A percentile compares a stretch with the other conserved stretches of the same genome.
phyloP scores from a whole-genome alignment of 2,329 filamentous ascomycete species.

The Alternaria brassicae region DNA sequence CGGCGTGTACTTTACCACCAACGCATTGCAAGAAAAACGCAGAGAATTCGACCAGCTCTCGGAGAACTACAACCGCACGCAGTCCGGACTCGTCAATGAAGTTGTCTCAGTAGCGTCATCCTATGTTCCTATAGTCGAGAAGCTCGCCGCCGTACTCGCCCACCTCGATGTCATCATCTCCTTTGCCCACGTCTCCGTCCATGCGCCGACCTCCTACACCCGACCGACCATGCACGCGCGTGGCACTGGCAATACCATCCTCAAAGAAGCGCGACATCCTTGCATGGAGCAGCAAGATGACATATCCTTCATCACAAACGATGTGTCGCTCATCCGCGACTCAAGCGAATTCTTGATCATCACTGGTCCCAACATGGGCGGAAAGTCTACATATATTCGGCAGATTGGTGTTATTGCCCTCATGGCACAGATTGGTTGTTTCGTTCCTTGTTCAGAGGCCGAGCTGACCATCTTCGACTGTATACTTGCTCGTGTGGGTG shows the following conservation, averaged over 20 bases:
- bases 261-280: constrained; percentile 94
- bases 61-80: constrained; percentile 93
- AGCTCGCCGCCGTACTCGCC: constrained; percentile 83
- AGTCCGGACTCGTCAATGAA: constrained; percentile 87
- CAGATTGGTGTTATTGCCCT: constrained; percentile 96
- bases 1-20: constrained; percentile 96
- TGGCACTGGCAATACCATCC: constrained; percentile 83
- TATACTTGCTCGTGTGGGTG: constrained; percentile 93
- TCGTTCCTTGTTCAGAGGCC: constrained; percentile 89
- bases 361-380: constrained; percentile 98
- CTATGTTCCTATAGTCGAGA: constrained; percentile 91
- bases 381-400: constrained; percentile 97
- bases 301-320: constrained; percentile 97
- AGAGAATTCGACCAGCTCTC: constrained; percentile 94
- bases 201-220: constrained; percentile 90
- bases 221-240: constrained; percentile 89
- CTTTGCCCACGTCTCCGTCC: constrained; percentile 90
- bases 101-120: constrained; percentile 93
- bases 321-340: constrained; percentile 80
- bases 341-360: constrained; percentile 93
- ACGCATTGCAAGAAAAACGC: constrained; percentile 76
- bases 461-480: constrained; percentile 96
- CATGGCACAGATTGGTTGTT: constrained; percentile 96
- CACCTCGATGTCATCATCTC: constrained; percentile 95
- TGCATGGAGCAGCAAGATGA: constrained; percentile 99